A percentile compares a stretch with the other conserved stretches of the same genome.
These are phyloP conservation scores for Hypomyces rosellus DNA, from an alignment of 2,329 filamentous ascomycete species.

Conservation along the genomic window DNA sequence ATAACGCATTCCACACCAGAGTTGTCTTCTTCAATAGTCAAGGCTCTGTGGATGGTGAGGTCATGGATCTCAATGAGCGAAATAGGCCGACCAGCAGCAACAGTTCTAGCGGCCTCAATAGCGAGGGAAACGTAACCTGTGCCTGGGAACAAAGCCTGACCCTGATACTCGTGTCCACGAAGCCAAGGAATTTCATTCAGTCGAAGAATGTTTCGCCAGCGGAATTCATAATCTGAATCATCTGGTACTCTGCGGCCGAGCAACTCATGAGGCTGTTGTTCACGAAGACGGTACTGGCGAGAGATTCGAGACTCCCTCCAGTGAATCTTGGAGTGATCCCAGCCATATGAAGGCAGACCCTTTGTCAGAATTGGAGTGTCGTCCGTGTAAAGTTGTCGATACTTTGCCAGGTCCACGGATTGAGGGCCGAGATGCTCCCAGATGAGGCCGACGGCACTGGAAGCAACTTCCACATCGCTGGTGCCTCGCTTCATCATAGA, in stretches of 20 bases:
- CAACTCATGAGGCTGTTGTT: background rate
- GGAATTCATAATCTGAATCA: background rate
- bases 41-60: background rate
- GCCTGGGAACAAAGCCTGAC: conserved; percentile 4
- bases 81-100: background rate
- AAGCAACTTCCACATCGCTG: conserved; percentile 14
- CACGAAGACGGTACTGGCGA: conserved; percentile 21
- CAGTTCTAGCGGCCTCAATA: background rate
- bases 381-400: background rate
- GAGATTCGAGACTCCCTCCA: conserved; percentile 25
- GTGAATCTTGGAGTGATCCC: conserved; percentile 28
- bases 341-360: conserved; percentile 31
- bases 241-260: background rate
- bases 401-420: conserved; percentile 2
- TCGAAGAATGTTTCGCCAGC: conserved; percentile 1
- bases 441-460: conserved; percentile 14
- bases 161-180: conserved; percentile 1
- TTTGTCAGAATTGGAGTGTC: conserved; percentile 12
- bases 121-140: conserved; percentile 5
- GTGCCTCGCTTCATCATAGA: conserved; percentile 12
- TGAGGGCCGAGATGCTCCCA: conserved; percentile 8
- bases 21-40: background rate
- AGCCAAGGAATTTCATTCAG: conserved; percentile 1
- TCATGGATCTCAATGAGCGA: background rate
- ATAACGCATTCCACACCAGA: background rate